Evolutionary conservation across 106 monocot species (phyloP).

Genomic region (Dendrobium officinale): DNA sequence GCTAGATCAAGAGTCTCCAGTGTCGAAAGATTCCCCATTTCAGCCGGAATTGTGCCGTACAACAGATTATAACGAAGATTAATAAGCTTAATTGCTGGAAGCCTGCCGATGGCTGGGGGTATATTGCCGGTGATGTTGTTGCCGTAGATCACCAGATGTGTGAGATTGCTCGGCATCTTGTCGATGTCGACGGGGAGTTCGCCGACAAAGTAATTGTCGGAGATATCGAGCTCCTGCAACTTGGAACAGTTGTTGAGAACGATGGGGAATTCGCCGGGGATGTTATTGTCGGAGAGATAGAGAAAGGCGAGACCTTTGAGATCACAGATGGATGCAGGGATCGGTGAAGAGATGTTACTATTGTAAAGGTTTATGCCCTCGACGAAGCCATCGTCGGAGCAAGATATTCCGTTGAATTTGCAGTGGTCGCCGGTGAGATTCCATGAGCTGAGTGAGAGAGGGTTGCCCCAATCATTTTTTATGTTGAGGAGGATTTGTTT

Average conservation of each 20-base stretch:
- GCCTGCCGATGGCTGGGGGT: conserved; percentile 25
- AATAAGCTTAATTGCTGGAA: conserved; percentile 24
- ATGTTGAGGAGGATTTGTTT: conserved; percentile 42
- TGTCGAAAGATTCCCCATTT: conserved; percentile 22
- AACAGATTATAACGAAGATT: conserved; percentile 34
- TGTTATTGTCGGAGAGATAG: conserved; percentile 43
- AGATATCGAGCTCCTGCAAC: conserved; percentile 51
- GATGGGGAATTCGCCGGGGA: conserved; percentile 39
- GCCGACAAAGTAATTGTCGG: conserved; percentile 47
- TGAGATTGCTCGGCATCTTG: conserved; percentile 15
- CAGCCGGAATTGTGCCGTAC: conserved; percentile 36
- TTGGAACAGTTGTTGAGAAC: conserved; percentile 34
- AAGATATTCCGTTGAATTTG: conserved; percentile 30
- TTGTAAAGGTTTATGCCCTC: conserved; percentile 16
- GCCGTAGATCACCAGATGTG: conserved; percentile 14
- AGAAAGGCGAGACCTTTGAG: conserved; percentile 43
- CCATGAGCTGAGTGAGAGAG: conserved; percentile 29
- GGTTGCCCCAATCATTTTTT: conserved; percentile 28
- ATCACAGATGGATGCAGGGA: conserved; percentile 40
- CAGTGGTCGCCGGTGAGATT: conserved; percentile 29
- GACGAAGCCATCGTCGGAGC: conserved; percentile 26
- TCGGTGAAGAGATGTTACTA: neutral
- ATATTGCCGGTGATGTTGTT: conserved; percentile 62
- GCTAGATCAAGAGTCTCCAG: conserved; percentile 38
- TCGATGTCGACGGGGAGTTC: conserved; percentile 29